Base-by-base conservation (phyloP, 1,139 yeast species). In the Sugiyamaella japonica region DNA sequence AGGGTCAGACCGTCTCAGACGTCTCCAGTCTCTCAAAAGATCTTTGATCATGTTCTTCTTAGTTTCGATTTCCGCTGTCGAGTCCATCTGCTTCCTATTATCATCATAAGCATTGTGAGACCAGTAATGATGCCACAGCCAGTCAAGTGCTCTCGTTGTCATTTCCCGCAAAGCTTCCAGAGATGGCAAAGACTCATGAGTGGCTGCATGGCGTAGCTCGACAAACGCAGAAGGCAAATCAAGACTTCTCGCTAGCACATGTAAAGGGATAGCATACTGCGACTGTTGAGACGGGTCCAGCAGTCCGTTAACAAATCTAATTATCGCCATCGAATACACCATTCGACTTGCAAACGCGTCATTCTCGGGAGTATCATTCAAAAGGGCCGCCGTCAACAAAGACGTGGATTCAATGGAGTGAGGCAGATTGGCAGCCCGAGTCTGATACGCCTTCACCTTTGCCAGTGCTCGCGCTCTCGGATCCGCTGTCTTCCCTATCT, bases 281-380 rank as follows among this genome's bases (percentile, higher is more conserved):
- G 91, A 82, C 63, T 85, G 89, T 68, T 93, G 99, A 48, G 80
- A 79, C 0, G 96, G 95, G 66, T 95, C 99, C 43, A 95, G 72
- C 28, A 90, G 71, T 1, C 98, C 98, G 70, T 93, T 95, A 20
- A 93, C 98, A 73, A 93, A 90, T 56, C 96, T 74, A 28, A 90
- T 84, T 7, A 93, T 64, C 0, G 93, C 83, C 89, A 89, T 85
- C 0, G 96, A 75, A 61, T 86, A 85, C 1, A 86, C 76, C 59
- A 84, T 66, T 52, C 84, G 70, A 2, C 74, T 59, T 1, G 73
- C 62, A 45, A 63, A 61, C 7, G 69, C 38, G 54, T 68, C 68
- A 7, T 56, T 47, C 2, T 67, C 64, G 3, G 65, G 63, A 53
- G 74, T 78, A 61, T 82, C 89, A 36, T 73, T 66, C 8, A 85